These are phyloP conservation scores for Cladosporium colombiae DNA, from an alignment of 2,329 filamentous ascomycete species.

Conservation along the genomic window DNA sequence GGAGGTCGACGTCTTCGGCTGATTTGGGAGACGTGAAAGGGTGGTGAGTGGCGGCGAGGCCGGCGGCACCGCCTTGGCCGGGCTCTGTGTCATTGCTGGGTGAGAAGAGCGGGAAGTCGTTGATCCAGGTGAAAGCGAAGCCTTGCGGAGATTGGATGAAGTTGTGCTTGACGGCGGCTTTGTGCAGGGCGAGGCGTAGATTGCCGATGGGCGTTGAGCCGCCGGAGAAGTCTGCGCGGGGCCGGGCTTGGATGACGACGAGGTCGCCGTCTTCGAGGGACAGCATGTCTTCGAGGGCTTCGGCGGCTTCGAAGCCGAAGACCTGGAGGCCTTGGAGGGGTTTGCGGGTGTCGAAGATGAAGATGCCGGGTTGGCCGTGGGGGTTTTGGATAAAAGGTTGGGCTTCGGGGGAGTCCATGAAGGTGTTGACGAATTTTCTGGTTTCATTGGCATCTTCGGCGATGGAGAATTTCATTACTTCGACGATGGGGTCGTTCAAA, in stretches of 20 bases:
- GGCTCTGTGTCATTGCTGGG: constrained; percentile 64
- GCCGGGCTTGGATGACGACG: constrained; percentile 77
- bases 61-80: constrained; percentile 78
- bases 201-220: constrained; percentile 74
- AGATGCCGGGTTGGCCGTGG: constrained; percentile 76
- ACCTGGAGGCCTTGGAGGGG: constrained; percentile 76
- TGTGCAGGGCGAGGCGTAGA: constrained; percentile 69
- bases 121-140: constrained; percentile 81
- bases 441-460: constrained; percentile 55
- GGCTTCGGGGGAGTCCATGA: constrained; percentile 67
- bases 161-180: constrained; percentile 63
- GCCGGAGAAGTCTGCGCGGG: constrained; percentile 64
- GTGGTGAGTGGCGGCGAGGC: constrained; percentile 86
- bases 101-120: constrained; percentile 89
- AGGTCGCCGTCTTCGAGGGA: constrained; percentile 71
- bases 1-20: constrained; percentile 69
- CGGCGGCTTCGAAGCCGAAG: constrained; percentile 71
- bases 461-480: constrained; percentile 70
- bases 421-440: constrained; percentile 63
- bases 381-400: constrained; percentile 65
- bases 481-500: constrained; percentile 68
- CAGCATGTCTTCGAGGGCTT: constrained; percentile 56
- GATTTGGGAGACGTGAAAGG: constrained; percentile 89
- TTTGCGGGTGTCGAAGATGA: constrained; percentile 71
- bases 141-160: constrained; percentile 54